Conservation (phyloP, 2,329 filamentous ascomycete species). For the Aspergillus sp. region DNA sequence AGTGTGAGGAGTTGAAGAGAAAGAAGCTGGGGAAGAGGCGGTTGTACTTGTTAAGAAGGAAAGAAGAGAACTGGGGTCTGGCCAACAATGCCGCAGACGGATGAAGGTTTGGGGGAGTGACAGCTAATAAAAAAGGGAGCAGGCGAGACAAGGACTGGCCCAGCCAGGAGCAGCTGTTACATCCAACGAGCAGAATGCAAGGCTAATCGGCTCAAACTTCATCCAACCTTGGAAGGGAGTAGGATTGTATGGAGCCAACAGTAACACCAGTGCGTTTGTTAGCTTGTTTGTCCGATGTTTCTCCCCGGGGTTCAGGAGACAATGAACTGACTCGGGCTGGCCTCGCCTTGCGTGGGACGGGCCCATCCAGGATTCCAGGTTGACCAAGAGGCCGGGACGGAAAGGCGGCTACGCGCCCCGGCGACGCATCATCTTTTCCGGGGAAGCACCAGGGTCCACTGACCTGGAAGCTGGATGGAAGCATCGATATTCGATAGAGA, state of each 20-base stretch:
- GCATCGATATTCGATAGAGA: no score
- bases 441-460: neutral
- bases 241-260: conserved; percentile 3
- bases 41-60: neutral
- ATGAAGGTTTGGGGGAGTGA: conserved; percentile 5
- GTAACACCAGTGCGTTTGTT: neutral
- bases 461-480: neutral
- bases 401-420: conserved; percentile 13
- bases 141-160: neutral
- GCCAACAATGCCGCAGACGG: neutral
- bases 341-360: no score
- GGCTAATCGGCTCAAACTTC: neutral
- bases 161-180: neutral
- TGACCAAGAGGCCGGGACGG: conserved; percentile 18
- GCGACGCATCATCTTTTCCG: conserved; percentile 8
- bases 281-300: conserved; percentile 3
- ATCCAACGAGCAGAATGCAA: neutral
- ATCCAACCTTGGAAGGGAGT: conserved; percentile 1
- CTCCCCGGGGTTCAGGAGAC: neutral
- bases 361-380: neutral
- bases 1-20: neutral
- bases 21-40: neutral
- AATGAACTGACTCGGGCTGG: neutral
- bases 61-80: neutral
- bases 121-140: conserved; percentile 1